These are phyloP conservation scores for Aspergillus sp. DNA, from an alignment of 2,329 filamentous ascomycete genomes.

Conservation along the genomic window DNA sequence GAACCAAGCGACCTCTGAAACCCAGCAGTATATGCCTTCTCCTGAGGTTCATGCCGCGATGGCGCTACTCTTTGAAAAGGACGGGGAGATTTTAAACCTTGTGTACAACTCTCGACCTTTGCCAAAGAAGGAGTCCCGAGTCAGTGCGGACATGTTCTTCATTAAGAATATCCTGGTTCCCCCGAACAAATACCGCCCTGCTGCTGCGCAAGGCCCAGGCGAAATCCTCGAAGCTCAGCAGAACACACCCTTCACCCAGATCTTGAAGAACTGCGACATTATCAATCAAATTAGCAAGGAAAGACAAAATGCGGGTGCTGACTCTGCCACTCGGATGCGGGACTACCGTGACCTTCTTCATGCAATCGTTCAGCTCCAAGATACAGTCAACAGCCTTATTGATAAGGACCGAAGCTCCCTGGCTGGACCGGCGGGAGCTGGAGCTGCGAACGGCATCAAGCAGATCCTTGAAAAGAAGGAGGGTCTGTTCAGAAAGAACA, in stretches of 20 bases:
- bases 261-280: slow-evolving; percentile 68
- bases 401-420: slow-evolving; percentile 83
- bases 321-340: slow-evolving; percentile 47
- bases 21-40: slow-evolving; percentile 73
- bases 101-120: slow-evolving; percentile 73
- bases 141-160: slow-evolving; percentile 92
- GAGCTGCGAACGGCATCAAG: slow-evolving; percentile 91
- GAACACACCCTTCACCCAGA: slow-evolving; percentile 81
- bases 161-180: slow-evolving; percentile 80
- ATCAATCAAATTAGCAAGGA: slow-evolving; percentile 72
- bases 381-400: slow-evolving; percentile 86
- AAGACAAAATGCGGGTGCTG: slow-evolving; percentile 49
- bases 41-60: slow-evolving; percentile 79
- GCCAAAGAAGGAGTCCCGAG: slow-evolving; percentile 52
- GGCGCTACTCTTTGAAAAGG: slow-evolving; percentile 75
- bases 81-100: slow-evolving; percentile 77
- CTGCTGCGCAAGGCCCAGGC: slow-evolving; percentile 73
- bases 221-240: slow-evolving; percentile 84
- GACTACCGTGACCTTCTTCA: slow-evolving; percentile 74
- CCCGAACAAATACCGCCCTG: slow-evolving; percentile 85
- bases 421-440: slow-evolving; percentile 69
- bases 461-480: slow-evolving; percentile 98
- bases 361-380: slow-evolving; percentile 78
- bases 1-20: slow-evolving; percentile 32
- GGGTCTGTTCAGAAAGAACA: slow-evolving; percentile 95